Evolutionary conservation across 495 filamentous ascomycete species (phyloP), one percentile per base, ranked within the genome.

Genomic region (Annulohypoxylon moriforme): DNA sequence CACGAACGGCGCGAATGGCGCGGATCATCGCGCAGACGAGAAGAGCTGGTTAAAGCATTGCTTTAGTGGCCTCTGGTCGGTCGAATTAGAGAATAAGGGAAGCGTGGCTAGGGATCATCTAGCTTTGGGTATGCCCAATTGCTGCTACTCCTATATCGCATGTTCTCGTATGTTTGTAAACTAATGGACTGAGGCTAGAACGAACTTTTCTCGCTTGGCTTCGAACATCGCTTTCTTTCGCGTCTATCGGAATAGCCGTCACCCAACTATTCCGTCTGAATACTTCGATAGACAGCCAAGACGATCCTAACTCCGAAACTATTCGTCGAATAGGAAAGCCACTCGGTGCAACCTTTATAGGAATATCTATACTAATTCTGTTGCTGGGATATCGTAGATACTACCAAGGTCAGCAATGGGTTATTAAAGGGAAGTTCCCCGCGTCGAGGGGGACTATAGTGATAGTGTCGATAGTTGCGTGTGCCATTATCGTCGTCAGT

Each of bases 201-300:
- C 90, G 96, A 29, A 99, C 96, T 2, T 99, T 98, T 80, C 89
- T 99, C 20, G 96, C 96, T 55, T 99, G 96, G 96, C 88, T 99
- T 50, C 89, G 96, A 49, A 99, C 96, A 16, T 97, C 94, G 20
- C 86, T 99, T 46, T 93, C 95, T 52, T 99, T 99, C 77, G 96
- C 96, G 38, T 94, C 91, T 55, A 99, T 99, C 74, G 96, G 96
- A 62, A 94, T 99, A 67, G 96, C 95, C 57, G 89, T 99, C 55
- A 98, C 96, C 1, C 96, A 99, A 79, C 88, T 99, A 55, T 98
- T 99, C 82, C 91, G 96, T 25, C 89, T 98, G 50, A 97, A 97
- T 84, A 92, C 87, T 24, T 84, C 89, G 33, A 80, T 91, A 65
- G 74, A 81, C 9, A 67, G 77, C 13, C 67, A 78, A 18, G 72